Evolutionary conservation across 2,329 filamentous ascomycete species (phyloP).

Genomic region (Aspergillus vadensis): DNA sequence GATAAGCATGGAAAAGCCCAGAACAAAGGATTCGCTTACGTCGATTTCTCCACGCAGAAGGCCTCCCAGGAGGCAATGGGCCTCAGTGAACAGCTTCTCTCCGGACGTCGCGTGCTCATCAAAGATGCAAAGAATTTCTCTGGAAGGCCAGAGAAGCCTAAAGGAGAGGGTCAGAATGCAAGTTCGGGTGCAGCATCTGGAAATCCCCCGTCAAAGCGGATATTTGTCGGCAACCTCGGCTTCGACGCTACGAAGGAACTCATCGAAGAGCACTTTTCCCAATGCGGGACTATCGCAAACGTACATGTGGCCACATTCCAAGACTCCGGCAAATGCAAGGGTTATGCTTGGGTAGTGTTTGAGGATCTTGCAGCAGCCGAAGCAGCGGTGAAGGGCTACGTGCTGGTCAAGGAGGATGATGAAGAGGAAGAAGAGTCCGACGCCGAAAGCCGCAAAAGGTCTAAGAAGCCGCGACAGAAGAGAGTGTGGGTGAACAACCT

Average conservation of each 20-base stretch:
- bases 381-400: conserved; percentile 77
- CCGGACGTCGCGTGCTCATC: conserved; percentile 80
- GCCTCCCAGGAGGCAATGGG: conserved; percentile 76
- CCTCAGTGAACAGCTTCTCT: conserved; percentile 79
- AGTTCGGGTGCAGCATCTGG: conserved; percentile 39
- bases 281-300: conserved; percentile 80
- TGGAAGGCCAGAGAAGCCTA: conserved; percentile 74
- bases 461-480: conserved; percentile 49
- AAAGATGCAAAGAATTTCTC: conserved; percentile 90
- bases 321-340: conserved; percentile 96
- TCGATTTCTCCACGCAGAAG: conserved; percentile 76
- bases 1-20: conserved; percentile 58
- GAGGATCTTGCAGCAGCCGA: conserved; percentile 73
- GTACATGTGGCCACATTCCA: conserved; percentile 93
- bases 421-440: conserved; percentile 52
- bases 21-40: conserved; percentile 95
- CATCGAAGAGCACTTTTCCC: conserved; percentile 76
- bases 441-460: conserved; percentile 37
- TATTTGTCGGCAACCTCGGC: conserved; percentile 89
- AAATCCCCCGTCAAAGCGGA: conserved; percentile 71
- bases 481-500: conserved; percentile 84
- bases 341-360: conserved; percentile 94
- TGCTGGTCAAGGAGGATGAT: conserved; percentile 60
- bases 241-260: conserved; percentile 82
- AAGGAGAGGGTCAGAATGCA: conserved; percentile 38